Evolutionary conservation across 2,329 filamentous ascomycete species (phyloP).

Genomic region (Pseudopithomyces chartarum): DNA sequence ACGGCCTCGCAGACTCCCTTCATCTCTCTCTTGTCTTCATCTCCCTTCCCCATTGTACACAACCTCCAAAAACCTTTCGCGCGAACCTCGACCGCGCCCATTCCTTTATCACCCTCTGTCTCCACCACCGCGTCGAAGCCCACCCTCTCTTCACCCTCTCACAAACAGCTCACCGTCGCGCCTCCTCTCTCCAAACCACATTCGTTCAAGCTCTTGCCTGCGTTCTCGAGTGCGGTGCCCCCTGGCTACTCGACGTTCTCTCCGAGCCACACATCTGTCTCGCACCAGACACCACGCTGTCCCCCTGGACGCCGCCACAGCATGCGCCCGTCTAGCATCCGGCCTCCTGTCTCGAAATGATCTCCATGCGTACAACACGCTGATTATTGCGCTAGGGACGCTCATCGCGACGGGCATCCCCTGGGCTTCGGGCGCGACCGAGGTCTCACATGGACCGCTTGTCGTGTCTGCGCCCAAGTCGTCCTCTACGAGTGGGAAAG

Average conservation of each 20-base stretch:
- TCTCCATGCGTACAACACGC: background rate
- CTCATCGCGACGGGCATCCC: constrained; percentile 39
- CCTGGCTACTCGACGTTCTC: constrained; percentile 46
- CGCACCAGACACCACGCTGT: too few species aligned
- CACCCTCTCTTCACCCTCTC: constrained; percentile 33
- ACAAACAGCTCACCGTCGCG: constrained; percentile 37
- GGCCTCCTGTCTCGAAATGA: too few species aligned
- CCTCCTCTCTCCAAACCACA: constrained; percentile 46
- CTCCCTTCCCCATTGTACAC: constrained; percentile 33
- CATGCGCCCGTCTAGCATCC: too few species aligned
- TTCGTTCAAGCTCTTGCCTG: constrained; percentile 50
- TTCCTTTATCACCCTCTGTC: constrained; percentile 42
- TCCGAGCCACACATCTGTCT: constrained; percentile 18
- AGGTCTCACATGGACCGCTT: constrained; percentile 37
- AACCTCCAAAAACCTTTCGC: constrained; percentile 34
- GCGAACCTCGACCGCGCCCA: constrained; percentile 36
- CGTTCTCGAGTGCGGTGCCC: constrained; percentile 45
- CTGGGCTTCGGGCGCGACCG: constrained; percentile 36
- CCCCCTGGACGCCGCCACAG: constrained; percentile 19
- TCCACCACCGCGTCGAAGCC: constrained; percentile 28
- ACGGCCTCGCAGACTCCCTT: constrained; percentile 45
- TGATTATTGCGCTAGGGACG: background rate
- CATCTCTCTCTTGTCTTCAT: constrained; percentile 49
- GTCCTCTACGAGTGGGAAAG: constrained; percentile 20
- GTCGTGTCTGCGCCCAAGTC: constrained; percentile 16